phyloP scores from a whole-genome alignment of 2,329 filamentous ascomycete genomes.

The Verticillium nubilum region DNA sequence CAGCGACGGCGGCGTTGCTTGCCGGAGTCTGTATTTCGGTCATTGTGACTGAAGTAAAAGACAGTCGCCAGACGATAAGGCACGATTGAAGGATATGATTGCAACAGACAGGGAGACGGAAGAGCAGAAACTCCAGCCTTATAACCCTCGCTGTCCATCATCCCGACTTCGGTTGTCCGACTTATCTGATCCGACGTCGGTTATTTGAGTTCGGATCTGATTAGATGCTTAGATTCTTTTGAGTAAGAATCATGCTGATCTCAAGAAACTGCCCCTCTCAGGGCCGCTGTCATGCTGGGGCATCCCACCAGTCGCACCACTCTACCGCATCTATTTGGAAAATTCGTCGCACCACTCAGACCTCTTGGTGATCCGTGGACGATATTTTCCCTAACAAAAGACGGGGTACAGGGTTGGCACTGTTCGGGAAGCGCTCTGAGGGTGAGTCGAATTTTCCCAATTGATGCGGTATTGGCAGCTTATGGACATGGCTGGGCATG shows the following conservation, averaged over 20 bases:
- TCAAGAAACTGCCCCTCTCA: background rate
- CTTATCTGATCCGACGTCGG: background rate
- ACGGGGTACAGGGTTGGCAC: too few relatives aligned
- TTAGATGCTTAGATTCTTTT: background rate
- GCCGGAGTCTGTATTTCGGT: background rate
- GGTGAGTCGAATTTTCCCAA: too few relatives aligned
- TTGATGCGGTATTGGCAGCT: too few relatives aligned
- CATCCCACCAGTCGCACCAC: background rate
- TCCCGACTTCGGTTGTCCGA: background rate
- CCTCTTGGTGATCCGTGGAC: too few relatives aligned
- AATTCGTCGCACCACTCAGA: too few relatives aligned
- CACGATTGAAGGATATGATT: background rate
- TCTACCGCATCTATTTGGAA: background rate
- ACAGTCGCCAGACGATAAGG: background rate
- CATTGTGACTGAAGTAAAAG: background rate
- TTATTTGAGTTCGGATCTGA: background rate
- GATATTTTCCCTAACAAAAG: too few relatives aligned
- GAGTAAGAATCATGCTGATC: background rate
- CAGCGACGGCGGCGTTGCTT: background rate
- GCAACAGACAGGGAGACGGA: too few relatives aligned
- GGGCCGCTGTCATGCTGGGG: background rate
- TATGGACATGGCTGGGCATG: too few relatives aligned
- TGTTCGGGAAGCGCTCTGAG: too few relatives aligned
- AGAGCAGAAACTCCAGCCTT: background rate
- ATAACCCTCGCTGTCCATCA: background rate